phyloP scores from a whole-genome alignment of 345 rosid genomes.

The Linum usitatissimum region DNA sequence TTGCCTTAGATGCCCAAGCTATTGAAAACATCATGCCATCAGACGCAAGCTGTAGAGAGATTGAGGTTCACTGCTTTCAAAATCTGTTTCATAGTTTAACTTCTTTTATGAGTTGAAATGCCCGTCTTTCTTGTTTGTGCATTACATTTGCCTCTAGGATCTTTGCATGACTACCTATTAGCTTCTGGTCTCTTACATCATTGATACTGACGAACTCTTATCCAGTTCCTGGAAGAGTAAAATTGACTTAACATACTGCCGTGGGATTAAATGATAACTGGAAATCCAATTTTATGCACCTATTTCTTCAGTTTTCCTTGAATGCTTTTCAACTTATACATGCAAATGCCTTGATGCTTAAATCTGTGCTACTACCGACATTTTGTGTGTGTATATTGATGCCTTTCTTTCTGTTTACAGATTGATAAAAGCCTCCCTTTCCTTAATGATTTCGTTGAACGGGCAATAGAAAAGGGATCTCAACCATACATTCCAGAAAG shows the following conservation, averaged over 20 bases:
- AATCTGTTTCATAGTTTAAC: background rate
- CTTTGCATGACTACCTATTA: background rate
- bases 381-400: background rate
- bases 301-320: background rate
- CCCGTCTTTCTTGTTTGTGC: background rate
- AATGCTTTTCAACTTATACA: background rate
- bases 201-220: no score
- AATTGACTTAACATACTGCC: background rate
- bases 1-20: conserved; percentile 55
- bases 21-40: conserved; percentile 60
- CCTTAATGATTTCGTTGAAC: conserved; percentile 59
- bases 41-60: conserved; percentile 94
- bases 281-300: background rate
- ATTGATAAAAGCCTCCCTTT: conserved; percentile 70
- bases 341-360: background rate
- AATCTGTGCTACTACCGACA: background rate
- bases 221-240: no score
- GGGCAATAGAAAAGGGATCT: conserved; percentile 65
- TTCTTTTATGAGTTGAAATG: background rate
- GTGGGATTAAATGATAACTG: background rate
- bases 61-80: conserved; percentile 43
- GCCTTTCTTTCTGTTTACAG: conserved; percentile 32
- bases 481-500: conserved; percentile 75
- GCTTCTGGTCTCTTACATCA: background rate
- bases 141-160: background rate